These are phyloP conservation scores for Fusarium pininemorale DNA, from an alignment of 2,329 filamentous ascomycete species.

Conservation along the genomic window DNA sequence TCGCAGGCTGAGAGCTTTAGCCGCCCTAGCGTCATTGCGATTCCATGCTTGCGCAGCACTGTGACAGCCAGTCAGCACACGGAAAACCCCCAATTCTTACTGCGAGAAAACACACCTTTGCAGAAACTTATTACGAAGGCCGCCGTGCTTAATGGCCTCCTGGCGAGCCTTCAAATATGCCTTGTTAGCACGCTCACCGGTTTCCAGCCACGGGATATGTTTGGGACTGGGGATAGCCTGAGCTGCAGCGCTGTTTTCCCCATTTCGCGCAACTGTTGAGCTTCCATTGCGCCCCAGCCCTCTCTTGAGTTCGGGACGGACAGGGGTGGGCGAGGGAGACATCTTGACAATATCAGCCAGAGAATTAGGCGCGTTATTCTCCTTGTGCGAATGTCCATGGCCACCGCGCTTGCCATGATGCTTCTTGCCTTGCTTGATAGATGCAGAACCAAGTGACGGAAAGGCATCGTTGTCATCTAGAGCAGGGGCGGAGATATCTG, in stretches of 20 bases:
- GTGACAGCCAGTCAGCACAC: conserved; percentile 5
- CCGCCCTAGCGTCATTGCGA: conserved; percentile 93
- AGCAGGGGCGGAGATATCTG: conserved; percentile 74
- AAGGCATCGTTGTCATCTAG: conserved; percentile 97
- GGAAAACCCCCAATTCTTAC: neutral
- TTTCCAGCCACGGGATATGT: conserved; percentile 96
- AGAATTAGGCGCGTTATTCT: conserved; percentile 75
- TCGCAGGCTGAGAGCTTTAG: conserved; percentile 91
- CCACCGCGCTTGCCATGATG: conserved; percentile 91
- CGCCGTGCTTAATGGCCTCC: conserved; percentile 97
- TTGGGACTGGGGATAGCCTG: conserved; percentile 87
- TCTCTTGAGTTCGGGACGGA: conserved; percentile 68
- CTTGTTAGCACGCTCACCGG: conserved; percentile 88
- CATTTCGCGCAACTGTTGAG: conserved; percentile 69
- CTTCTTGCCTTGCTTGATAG: conserved; percentile 82
- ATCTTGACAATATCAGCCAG: conserved; percentile 95
- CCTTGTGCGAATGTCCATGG: conserved; percentile 76
- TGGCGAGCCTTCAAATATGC: conserved; percentile 94
- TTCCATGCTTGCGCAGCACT: conserved; percentile 99
- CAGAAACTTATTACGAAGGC: conserved; percentile 94
- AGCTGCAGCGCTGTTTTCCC: conserved; percentile 82
- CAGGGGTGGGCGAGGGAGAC: conserved; percentile 83
- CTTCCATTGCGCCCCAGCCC: conserved; percentile 68
- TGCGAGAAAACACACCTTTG: conserved; percentile 72
- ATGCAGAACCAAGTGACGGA: conserved; percentile 82